A percentile compares a stretch with the other conserved stretches of the same genome.
These are phyloP conservation scores for Aspergillus olivimuriae DNA, from an alignment of 495 filamentous ascomycete species.

Conservation along the genomic window DNA sequence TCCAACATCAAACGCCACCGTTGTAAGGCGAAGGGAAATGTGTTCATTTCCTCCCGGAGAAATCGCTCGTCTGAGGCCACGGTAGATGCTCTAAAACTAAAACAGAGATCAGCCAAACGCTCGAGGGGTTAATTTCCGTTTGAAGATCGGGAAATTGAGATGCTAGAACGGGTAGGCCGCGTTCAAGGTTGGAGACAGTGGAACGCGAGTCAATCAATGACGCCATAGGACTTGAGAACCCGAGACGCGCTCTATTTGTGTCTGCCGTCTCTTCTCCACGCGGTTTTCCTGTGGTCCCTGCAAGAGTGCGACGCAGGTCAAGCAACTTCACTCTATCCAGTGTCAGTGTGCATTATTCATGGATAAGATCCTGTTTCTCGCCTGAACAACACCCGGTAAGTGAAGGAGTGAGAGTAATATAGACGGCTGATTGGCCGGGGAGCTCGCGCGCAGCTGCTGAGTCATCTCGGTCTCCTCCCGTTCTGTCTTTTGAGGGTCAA, in stretches of 20 bases:
- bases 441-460: no score
- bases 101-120: constrained; percentile 1
- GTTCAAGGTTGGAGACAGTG: constrained; percentile 20
- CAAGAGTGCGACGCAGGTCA: constrained; percentile 1
- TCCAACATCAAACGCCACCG: no score
- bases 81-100: no score
- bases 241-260: constrained; percentile 7
- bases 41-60: background rate
- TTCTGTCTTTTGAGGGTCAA: constrained; percentile 12
- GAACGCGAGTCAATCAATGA: constrained; percentile 23
- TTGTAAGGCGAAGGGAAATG: no score
- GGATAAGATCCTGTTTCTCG: no score
- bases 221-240: constrained; percentile 11
- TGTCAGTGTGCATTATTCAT: no score
- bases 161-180: constrained; percentile 14
- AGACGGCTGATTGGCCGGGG: no score
- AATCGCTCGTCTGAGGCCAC: no score
- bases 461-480: background rate
- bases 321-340: no score
- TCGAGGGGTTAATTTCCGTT: constrained; percentile 6
- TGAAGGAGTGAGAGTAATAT: no score
- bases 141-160: constrained; percentile 12
- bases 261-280: constrained; percentile 5
- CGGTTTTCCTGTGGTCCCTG: constrained; percentile 1
- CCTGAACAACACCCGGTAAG: no score